A percentile compares a stretch with the other conserved stretches of the same genome.
Evolutionary conservation across 2,329 filamentous ascomycete genomes (phyloP).

Genomic region (Lachnellula occidentalis): DNA sequence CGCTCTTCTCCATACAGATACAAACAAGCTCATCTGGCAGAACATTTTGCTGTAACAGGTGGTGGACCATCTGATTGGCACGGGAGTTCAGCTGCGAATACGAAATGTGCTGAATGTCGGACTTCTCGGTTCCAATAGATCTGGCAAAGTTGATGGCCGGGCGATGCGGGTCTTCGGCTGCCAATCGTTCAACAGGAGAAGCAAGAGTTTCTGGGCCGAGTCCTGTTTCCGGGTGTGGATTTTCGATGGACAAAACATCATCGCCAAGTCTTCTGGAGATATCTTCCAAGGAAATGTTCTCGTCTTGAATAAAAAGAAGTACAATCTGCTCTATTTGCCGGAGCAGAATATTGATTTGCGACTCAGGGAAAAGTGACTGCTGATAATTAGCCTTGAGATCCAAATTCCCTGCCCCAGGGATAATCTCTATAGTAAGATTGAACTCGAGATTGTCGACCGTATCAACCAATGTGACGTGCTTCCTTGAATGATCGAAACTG

Average conservation of each 20-base stretch:
- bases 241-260: conserved; percentile 26
- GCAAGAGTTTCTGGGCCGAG: conserved; percentile 20
- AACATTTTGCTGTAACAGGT: conserved; percentile 44
- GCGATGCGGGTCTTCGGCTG: conserved; percentile 40
- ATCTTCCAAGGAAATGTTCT: conserved; percentile 1
- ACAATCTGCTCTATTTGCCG: conserved; percentile 55
- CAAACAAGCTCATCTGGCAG: conserved; percentile 56
- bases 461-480: conserved; percentile 47
- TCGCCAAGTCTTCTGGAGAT: conserved; percentile 12
- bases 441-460: conserved; percentile 72
- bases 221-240: conserved; percentile 12
- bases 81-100: conserved; percentile 59
- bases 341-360: conserved; percentile 52
- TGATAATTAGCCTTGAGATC: conserved; percentile 51
- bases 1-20: conserved; percentile 72
- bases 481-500: conserved; percentile 27
- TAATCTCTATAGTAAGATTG: conserved; percentile 68
- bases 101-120: conserved; percentile 44
- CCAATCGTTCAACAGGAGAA: conserved; percentile 28
- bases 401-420: conserved; percentile 50
- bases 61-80: conserved; percentile 59
- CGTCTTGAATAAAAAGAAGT: conserved; percentile 32
- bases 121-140: conserved; percentile 36
- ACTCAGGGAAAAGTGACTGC: conserved; percentile 44
- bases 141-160: conserved; percentile 61